A percentile compares a stretch with the other conserved stretches of the same genome.
Evolutionary conservation across 2,329 filamentous ascomycete species (phyloP).

Genomic region (Microdochium trichocladiopsis): DNA sequence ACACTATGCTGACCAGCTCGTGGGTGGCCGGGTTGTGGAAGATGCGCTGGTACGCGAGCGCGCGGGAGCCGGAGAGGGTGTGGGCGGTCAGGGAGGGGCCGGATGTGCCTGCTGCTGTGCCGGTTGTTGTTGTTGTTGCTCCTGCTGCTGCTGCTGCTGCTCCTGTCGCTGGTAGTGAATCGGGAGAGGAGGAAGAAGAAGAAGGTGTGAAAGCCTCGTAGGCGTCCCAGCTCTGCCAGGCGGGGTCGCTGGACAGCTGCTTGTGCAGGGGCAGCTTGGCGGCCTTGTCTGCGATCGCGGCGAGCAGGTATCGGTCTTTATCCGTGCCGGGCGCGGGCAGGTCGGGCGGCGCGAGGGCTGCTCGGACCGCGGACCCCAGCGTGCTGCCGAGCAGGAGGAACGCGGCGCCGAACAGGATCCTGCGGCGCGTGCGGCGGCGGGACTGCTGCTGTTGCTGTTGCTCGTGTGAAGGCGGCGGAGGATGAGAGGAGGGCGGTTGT

Average conservation of each 20-base stretch:
- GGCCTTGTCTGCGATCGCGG: slow-evolving; percentile 30
- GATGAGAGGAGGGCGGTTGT: slow-evolving; percentile 13
- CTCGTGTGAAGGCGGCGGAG: slow-evolving; percentile 2
- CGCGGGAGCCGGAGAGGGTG: slow-evolving; percentile 31
- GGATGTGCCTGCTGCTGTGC: not conserved
- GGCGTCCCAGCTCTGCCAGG: slow-evolving; percentile 32
- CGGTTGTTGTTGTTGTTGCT: slow-evolving; percentile 3
- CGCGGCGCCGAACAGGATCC: slow-evolving; percentile 18
- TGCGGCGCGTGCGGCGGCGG: slow-evolving; percentile 13
- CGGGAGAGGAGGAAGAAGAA: too few relatives aligned
- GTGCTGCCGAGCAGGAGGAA: slow-evolving; percentile 33
- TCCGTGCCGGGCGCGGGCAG: slow-evolving; percentile 28
- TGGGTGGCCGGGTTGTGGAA: slow-evolving; percentile 56
- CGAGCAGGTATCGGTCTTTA: slow-evolving; percentile 27
- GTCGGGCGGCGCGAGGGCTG: slow-evolving; percentile 34
- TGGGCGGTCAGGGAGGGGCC: slow-evolving; percentile 28
- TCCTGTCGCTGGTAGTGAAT: not conserved
- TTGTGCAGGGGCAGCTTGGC: slow-evolving; percentile 39
- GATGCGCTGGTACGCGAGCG: slow-evolving; percentile 47
- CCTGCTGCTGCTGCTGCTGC: not conserved
- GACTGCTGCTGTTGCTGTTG: slow-evolving; percentile 9
- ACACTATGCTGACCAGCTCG: slow-evolving; percentile 57
- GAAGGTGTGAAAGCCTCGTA: slow-evolving; percentile 20
- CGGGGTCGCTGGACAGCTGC: slow-evolving; percentile 33
- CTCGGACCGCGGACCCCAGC: slow-evolving; percentile 27